A percentile compares a stretch with the other conserved stretches of the same genome.
phyloP scores from a whole-genome alignment of 495 filamentous ascomycete genomes.

The Amorphotheca resinae region DNA sequence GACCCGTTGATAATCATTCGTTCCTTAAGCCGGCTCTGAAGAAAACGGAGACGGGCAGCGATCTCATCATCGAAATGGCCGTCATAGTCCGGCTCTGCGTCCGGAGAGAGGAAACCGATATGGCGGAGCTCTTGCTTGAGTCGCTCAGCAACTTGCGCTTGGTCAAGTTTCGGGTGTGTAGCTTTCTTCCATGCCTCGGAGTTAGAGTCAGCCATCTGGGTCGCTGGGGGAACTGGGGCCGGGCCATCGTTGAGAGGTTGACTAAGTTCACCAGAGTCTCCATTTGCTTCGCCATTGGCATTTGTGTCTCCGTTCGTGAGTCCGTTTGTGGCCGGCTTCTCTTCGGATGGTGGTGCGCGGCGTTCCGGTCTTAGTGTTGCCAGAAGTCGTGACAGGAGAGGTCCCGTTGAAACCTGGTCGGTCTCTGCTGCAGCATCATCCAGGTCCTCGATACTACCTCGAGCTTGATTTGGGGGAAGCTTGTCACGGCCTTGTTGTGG shows the following conservation, averaged over 20 bases:
- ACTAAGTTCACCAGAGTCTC: slow-evolving; percentile 27
- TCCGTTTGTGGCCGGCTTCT: slow-evolving; percentile 43
- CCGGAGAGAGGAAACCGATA: slow-evolving; percentile 72
- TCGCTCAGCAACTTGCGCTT: slow-evolving; percentile 75
- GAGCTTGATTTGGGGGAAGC: slow-evolving; percentile 64
- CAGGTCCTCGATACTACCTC: slow-evolving; percentile 73
- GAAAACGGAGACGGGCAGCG: slow-evolving; percentile 69
- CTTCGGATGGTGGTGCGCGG: slow-evolving; percentile 46
- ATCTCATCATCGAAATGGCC: slow-evolving; percentile 91
- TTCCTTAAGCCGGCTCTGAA: slow-evolving; percentile 71
- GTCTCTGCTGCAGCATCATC: slow-evolving; percentile 75
- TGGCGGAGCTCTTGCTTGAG: slow-evolving; percentile 85
- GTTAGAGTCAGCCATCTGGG: slow-evolving; percentile 62
- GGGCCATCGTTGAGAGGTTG: slow-evolving; percentile 21
- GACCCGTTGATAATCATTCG: slow-evolving; percentile 79
- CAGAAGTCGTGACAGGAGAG: slow-evolving; percentile 70
- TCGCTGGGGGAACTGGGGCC: slow-evolving; percentile 48
- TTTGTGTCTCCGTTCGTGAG: slow-evolving; percentile 39
- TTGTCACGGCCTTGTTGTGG: slow-evolving; percentile 44
- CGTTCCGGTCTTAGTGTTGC: slow-evolving; percentile 74
- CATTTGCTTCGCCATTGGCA: slow-evolving; percentile 38
- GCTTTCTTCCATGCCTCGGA: slow-evolving; percentile 45
- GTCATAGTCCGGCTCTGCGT: slow-evolving; percentile 63
- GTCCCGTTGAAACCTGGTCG: slow-evolving; percentile 83
- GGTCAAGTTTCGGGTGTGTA: slow-evolving; percentile 58